Base-by-base conservation (phyloP, 1,284 basidiomycete genomes). In the Puccinia coronata region DNA sequence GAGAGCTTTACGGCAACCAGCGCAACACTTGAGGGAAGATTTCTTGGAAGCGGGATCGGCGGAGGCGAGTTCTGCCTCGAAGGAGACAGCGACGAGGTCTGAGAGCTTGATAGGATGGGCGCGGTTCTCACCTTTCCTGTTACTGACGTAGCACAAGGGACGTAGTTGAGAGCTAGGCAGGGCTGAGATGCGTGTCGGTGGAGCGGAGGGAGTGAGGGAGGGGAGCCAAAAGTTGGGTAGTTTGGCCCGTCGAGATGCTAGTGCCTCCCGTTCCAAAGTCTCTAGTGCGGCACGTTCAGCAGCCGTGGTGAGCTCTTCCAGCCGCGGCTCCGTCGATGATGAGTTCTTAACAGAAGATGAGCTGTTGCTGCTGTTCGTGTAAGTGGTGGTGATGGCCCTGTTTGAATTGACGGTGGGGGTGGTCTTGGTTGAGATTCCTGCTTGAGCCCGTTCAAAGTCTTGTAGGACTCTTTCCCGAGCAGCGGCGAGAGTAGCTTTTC, bases 141-240 rank as follows among this genome's bases (percentile, higher is more conserved):
- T 70, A 61, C 77, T 71, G 23, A 79, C 67, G 23, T 59, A 36
- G 43, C 77, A 79, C 0, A 79, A 41, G 5, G 67, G 65, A 47
- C 63, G 65, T 47, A 79, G 49, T 71, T 79, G 77, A 43, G 51
- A 65, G 16, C 65, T 28, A 23, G 65, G 67, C 25, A 59, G 53
- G 25, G 65, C n/a, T 11, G 65, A 43, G 55, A 71, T 18, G 6
- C 65, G 67, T 31, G 65, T 61, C 25, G 77, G 65, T 8, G 77
- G n/a, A 47, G 77, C 77, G 14, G 65, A 70, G 18, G 77, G 77
- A 59, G 77, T 79, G 23, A 79, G 67, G 25, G 77, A 79, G 23
- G 77, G 77, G 8, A 79, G 77, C 77, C 77, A 79, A 79, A 79
- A 79, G 63, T 79, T 79, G 25, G 77, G 67, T 39, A 79, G 25